Percentiles rank a stretch among this genome's conserved stretches.
Evolutionary conservation across 805 yeast genomes (phyloP).

Genomic region (Saturnispora sekii): DNA sequence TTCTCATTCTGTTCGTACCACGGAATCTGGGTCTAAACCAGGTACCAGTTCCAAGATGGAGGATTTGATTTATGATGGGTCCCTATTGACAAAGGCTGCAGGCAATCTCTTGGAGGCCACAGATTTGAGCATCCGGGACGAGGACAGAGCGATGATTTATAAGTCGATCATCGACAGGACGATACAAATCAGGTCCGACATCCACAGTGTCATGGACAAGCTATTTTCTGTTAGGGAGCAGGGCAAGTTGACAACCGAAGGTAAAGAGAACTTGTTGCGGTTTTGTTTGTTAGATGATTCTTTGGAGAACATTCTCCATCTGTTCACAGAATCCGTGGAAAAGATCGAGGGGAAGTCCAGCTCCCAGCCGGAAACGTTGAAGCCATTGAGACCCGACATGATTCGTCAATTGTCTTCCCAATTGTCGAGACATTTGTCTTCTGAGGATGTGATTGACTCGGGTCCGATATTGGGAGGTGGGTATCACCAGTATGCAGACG

Average conservation of each 20-base stretch:
- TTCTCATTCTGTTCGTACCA: conserved; percentile 17
- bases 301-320: conserved; percentile 40
- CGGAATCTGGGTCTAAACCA: conserved; percentile 7
- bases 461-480: conserved; percentile 45
- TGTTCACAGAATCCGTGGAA: conserved; percentile 27
- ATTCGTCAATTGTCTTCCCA: conserved; percentile 23
- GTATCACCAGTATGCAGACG: conserved; percentile 13
- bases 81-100: conserved; percentile 64
- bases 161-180: conserved; percentile 45
- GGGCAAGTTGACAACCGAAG: conserved; percentile 42
- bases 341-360: conserved; percentile 2
- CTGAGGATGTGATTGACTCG: conserved; percentile 40
- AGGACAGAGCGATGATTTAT: conserved; percentile 35
- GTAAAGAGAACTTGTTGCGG: conserved; percentile 43
- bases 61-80: conserved; percentile 69
- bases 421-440: conserved; percentile 37
- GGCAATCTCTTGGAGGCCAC: conserved; percentile 46
- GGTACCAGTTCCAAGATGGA: conserved; percentile 26
- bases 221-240: conserved; percentile 36
- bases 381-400: conserved; percentile 17
- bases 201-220: conserved; percentile 42
- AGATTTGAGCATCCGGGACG: conserved; percentile 20
- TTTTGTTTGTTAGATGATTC: conserved; percentile 47
- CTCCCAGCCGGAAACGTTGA: not conserved
- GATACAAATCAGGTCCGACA: conserved; percentile 37